phyloP scores from a whole-genome alignment of 768 basidiomycete genomes.

The Boletus patriciae region DNA sequence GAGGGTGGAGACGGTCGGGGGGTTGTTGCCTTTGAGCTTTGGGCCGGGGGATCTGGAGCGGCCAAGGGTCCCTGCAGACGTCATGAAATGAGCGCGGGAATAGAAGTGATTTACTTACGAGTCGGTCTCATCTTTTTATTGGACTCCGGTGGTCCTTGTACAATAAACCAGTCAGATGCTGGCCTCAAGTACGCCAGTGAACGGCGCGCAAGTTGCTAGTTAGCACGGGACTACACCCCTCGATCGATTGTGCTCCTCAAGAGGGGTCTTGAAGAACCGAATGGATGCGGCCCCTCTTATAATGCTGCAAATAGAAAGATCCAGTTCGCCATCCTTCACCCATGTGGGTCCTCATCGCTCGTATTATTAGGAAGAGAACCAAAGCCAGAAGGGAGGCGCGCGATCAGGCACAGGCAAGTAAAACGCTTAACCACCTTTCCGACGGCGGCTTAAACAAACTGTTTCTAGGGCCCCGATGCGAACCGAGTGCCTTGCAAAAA shows the following conservation, averaged over 20 bases:
- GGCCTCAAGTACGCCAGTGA: no score
- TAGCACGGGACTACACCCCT: no score
- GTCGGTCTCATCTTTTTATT: no score
- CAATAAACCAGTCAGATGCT: no score
- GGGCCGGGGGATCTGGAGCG: conserved; percentile 79
- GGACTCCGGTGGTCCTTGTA: no score
- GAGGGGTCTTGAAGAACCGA: not conserved
- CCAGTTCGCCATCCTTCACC: not conserved
- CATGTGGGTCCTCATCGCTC: conserved; percentile 14
- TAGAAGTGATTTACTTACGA: not conserved
- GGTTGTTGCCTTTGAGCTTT: conserved; percentile 82
- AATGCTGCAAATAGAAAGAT: not conserved
- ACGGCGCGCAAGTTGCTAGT: no score
- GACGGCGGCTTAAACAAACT: no score
- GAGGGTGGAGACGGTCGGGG: conserved; percentile 66
- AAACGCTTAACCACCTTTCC: not conserved
- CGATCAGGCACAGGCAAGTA: conserved; percentile 3
- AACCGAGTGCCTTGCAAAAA: not conserved
- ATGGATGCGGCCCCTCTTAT: not conserved
- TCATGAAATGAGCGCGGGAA: not conserved
- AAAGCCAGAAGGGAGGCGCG: not conserved
- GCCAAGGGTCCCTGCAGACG: conserved; percentile 30
- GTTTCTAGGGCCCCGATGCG: not conserved
- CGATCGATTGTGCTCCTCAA: not conserved
- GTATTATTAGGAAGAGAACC: conserved; percentile 3